phyloP scores from a whole-genome alignment of 805 yeast genomes.

The Starmerella sirachaensis region DNA sequence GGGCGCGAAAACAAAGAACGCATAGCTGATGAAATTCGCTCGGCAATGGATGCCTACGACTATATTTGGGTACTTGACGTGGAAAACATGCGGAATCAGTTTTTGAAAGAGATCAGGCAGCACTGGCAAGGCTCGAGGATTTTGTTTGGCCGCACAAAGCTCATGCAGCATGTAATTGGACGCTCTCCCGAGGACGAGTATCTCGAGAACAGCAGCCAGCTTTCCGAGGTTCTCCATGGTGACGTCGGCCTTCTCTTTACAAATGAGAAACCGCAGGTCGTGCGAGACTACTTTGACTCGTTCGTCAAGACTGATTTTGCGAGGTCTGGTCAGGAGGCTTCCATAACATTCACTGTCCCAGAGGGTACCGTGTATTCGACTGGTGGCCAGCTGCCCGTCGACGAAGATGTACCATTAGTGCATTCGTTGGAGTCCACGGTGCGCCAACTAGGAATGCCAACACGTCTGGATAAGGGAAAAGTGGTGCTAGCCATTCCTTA shows the following conservation, averaged over 20 bases:
- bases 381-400: slow-evolving; percentile 82
- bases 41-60: slow-evolving; percentile 60
- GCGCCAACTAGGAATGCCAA: slow-evolving; percentile 84
- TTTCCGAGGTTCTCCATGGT: slow-evolving; percentile 55
- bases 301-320: slow-evolving; percentile 74
- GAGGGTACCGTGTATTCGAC: slow-evolving; percentile 86
- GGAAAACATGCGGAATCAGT: slow-evolving; percentile 92
- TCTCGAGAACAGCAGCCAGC: slow-evolving; percentile 64
- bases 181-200: slow-evolving; percentile 80
- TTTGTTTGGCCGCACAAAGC: slow-evolving; percentile 84
- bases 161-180: slow-evolving; percentile 86
- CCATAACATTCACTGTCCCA: slow-evolving; percentile 75
- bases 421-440: slow-evolving; percentile 90
- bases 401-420: slow-evolving; percentile 93
- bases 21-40: slow-evolving; percentile 81
- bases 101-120: slow-evolving; percentile 78
- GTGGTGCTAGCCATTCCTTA: slow-evolving; percentile 64
- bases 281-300: slow-evolving; percentile 70
- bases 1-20: slow-evolving; percentile 86
- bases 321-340: slow-evolving; percentile 76
- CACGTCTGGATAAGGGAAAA: slow-evolving; percentile 81
- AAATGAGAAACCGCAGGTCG: slow-evolving; percentile 77
- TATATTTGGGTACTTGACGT: slow-evolving; percentile 77
- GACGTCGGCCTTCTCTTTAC: slow-evolving; percentile 83
- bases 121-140: slow-evolving; percentile 90